These are phyloP conservation scores for Phytopythium vexans DNA, from an alignment of 352 stramenopile genomes.

Conservation along the genomic window DNA sequence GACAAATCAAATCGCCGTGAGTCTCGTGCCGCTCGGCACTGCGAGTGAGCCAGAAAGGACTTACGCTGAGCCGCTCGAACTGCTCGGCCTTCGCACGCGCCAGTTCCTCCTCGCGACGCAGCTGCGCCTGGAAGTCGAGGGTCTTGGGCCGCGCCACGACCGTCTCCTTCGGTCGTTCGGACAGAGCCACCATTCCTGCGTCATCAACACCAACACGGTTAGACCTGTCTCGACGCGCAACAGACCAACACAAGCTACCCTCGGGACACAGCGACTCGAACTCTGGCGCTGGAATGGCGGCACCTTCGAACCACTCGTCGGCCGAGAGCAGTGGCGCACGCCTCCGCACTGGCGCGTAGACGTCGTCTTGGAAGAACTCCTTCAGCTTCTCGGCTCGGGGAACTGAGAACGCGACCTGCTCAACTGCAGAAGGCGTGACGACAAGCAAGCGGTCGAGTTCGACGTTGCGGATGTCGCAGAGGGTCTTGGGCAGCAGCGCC, in stretches of 20 bases:
- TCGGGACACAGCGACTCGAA: conserved; percentile 54
- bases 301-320: conserved; percentile 55
- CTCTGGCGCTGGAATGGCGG: conserved; percentile 20
- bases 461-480: conserved; percentile 63
- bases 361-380: conserved; percentile 80
- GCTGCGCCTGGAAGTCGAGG: conserved; percentile 61
- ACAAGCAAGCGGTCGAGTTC: conserved; percentile 68
- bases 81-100: conserved; percentile 58
- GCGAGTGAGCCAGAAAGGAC: conserved; percentile 4
- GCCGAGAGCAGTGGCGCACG: conserved; percentile 27
- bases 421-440: conserved; percentile 43
- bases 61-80: conserved; percentile 69
- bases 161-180: conserved; percentile 44
- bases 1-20: background rate
- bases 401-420: conserved; percentile 64
- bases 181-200: conserved; percentile 58
- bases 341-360: conserved; percentile 41
- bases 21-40: no score
- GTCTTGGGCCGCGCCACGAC: conserved; percentile 44
- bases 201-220: conserved; percentile 1
- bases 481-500: conserved; percentile 54
- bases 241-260: conserved; percentile 21
- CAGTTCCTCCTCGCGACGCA: conserved; percentile 59
- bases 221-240: background rate
- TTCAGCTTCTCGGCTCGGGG: conserved; percentile 63